Evolutionary conservation across 2,329 filamentous ascomycete species (phyloP), one percentile per base, ranked within the genome.

Genomic region (Monilinia vaccinii-corymbosi): DNA sequence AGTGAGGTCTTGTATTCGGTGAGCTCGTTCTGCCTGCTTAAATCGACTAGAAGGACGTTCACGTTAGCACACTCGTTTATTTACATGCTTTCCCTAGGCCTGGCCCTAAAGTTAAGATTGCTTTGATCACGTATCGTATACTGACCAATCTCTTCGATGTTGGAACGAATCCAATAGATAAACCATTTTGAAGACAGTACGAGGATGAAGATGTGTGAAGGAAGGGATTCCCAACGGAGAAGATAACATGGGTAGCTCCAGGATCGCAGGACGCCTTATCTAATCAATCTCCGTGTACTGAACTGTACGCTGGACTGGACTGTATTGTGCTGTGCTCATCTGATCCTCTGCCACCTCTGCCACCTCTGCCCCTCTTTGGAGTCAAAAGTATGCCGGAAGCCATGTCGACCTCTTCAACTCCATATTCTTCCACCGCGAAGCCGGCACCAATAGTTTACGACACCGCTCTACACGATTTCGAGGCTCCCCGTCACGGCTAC

Each of bases 21-120:
- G 76, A 18, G 79, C 77, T 45, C 93, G 86, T 73, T 96, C 85
- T 63, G 83, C 75, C 75, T 94, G 88, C 77, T 97, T 97, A 73
- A 83, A 81, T 67, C 84, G 79, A 76, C 91, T 96, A 69, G 53
- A 3, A 21, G 25, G 8, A 32, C 64, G 67, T 77, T 61, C 77
- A 58, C 42, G 60, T 49, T n/a, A n/a, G n/a, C n/a, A n/a, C n/a
- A 50, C 47, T 36, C 13, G 11, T 18, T 9, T 34, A 34, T 34
- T 4, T 11, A 36, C 5, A 36, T 36, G 13, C 34, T 36, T 14
- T 36, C 13, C 38, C 56, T 47, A 38, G 51, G 40, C 48, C 16
- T 34, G 13, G 10, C 45, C 11, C 45, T 18, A 7, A 28, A 36
- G 44, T 23, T 34, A 42, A 28, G 25, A 3, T 28, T 28, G 25